A percentile compares a stretch with the other conserved stretches of the same genome.
Conservation (phyloP, 805 yeast species). For the Yarrowia sp. region DNA sequence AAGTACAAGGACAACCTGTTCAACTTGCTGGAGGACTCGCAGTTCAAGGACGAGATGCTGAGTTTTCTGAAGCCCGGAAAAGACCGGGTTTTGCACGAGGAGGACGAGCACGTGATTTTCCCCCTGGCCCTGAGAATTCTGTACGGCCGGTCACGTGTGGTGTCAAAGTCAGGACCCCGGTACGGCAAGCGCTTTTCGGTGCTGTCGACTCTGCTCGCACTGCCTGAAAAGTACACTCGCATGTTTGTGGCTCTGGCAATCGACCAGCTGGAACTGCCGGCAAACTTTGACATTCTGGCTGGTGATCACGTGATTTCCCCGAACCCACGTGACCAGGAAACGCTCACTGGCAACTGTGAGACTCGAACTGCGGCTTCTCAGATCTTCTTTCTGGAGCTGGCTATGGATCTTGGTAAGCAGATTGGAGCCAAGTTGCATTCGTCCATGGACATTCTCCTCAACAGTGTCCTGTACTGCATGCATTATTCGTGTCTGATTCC, state of each 20-base stretch:
- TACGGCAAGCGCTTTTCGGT: conserved; percentile 63
- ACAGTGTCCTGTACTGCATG: conserved; percentile 65
- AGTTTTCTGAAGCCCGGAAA: conserved; percentile 64
- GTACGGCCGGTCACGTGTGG: conserved; percentile 84
- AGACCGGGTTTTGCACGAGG: conserved; percentile 59
- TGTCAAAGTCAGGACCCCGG: conserved; percentile 64
- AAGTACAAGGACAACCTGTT: conserved; percentile 76
- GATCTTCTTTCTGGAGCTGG: conserved; percentile 47
- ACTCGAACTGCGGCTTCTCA: conserved; percentile 23
- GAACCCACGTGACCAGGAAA: neutral
- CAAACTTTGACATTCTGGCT: neutral
- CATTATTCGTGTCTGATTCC: conserved; percentile 57
- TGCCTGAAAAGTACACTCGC: conserved; percentile 55
- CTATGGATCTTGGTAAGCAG: conserved; percentile 61
- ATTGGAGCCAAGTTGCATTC: conserved; percentile 64
- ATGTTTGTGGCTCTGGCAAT: conserved; percentile 70
- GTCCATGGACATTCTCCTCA: conserved; percentile 59
- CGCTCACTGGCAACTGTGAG: conserved; percentile 8
- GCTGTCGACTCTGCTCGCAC: conserved; percentile 48
- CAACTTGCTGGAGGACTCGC: conserved; percentile 79
- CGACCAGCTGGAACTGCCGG: conserved; percentile 54
- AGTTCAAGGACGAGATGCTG: conserved; percentile 84
- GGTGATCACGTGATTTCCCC: neutral
- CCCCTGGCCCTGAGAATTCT: conserved; percentile 78
- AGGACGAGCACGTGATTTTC: conserved; percentile 67